These are phyloP conservation scores for Thymus quinquecostatus DNA, from an alignment of 257 asterid species.

Conservation along the genomic window DNA sequence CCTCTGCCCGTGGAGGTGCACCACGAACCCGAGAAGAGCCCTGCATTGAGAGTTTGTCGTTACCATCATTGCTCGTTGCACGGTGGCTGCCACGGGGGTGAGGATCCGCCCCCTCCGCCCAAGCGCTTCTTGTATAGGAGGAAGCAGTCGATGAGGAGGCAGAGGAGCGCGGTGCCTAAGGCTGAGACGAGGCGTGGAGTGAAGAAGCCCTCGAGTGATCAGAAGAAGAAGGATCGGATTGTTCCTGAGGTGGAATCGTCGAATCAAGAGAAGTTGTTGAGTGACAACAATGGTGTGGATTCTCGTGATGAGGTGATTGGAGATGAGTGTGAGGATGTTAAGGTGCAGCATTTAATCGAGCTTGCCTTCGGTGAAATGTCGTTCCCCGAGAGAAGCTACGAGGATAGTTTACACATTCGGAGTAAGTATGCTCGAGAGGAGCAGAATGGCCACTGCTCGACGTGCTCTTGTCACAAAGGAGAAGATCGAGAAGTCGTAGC, in stretches of 20 bases:
- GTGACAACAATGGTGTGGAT: no score
- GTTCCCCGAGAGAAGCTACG: conserved; percentile 53
- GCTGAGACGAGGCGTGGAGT: conserved; percentile 29
- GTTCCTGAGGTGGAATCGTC: conserved; percentile 23
- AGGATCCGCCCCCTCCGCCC: conserved; percentile 41
- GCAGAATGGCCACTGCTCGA: conserved; percentile 38
- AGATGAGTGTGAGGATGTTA: conserved; percentile 27
- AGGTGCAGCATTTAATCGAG: conserved; percentile 36
- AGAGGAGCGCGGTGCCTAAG: conserved; percentile 38
- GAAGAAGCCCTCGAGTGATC: conserved; percentile 34
- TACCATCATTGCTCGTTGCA: conserved; percentile 92
- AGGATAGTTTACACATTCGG: conserved; percentile 39
- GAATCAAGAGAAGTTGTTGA: conserved; percentile 27
- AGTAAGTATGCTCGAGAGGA: conserved; percentile 37
- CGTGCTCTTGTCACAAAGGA: conserved; percentile 37
- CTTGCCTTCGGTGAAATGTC: conserved; percentile 57
- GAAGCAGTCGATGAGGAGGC: conserved; percentile 48
- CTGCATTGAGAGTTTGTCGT: conserved; percentile 61
- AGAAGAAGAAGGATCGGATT: conserved; percentile 23
- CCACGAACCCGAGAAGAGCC: conserved; percentile 43
- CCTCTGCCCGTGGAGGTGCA: conserved; percentile 47
- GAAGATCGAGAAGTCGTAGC: conserved; percentile 24
- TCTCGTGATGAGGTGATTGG: neutral
- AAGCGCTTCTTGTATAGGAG: conserved; percentile 49
- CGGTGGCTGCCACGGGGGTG: conserved; percentile 56